Base-by-base conservation (phyloP, 441 rosid genomes). In the Pelargonium citronellum region DNA sequence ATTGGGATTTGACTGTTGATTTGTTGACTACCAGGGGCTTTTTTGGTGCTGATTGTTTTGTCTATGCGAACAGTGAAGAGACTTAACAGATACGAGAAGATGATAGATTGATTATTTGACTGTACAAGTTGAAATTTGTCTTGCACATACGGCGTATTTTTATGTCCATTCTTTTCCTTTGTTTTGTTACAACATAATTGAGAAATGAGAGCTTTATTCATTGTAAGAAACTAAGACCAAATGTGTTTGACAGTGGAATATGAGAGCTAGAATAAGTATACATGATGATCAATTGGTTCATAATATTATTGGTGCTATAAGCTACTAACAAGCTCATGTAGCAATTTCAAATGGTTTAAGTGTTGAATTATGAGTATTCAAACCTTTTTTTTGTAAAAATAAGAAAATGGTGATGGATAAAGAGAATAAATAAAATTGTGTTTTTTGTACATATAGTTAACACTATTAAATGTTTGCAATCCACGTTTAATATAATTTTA, bases 51-150 rank as follows among this genome's bases (percentile, higher is more conserved):
- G 71, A 7, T 75, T 0, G 6, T 75, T 41, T 47, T 74, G 57
- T 75, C 78, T 8, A 75, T 75, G 74, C 78, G 61, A 39, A 55
- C 60, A 15, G 78, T 71, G 71, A 75, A 62, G 68, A 70, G 0
- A 19, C 68, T 75, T 3, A 68, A 75, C 1, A 71, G 71, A 46
- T 71, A 70, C 2, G 78, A 75, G 74, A 75, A 70, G 68, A 75
- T 70, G 78, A 71, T 75, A 17, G 57, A 49, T 49, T 58, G 24
- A 17, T 17, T 17, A 58, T 58, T 17, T 19, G 27, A n/a, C 15
- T 37, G 43, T 37, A 11, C 57, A n/a, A n/a, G 57, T n/a, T 3
- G 6, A 49, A 12, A 49, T 49, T 11, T 49, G 11, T n/a, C 12
- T 49, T 49, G 57, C 57, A 37, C 16, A n/a, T 49, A 12, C 16